A percentile compares a stretch with the other conserved stretches of the same genome.
These are phyloP conservation scores for Tothia fuscella DNA, from an alignment of 2,329 filamentous ascomycete species.

Conservation along the genomic window DNA sequence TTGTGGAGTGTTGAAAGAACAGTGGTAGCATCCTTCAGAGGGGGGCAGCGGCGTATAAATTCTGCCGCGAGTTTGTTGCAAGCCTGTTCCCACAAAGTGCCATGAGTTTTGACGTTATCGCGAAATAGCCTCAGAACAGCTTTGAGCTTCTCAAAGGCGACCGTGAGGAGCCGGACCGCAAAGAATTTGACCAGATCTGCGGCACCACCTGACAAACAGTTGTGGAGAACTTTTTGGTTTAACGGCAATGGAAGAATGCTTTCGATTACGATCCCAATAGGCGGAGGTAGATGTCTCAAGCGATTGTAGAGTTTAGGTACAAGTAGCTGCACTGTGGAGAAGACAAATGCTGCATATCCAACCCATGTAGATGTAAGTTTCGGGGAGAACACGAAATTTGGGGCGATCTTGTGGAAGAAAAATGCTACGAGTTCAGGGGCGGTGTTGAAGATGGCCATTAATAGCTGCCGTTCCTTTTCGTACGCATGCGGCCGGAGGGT, in stretches of 20 bases:
- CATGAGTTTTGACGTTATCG: conserved; percentile 21
- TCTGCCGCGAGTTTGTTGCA: conserved; percentile 55
- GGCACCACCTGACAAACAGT: conserved; percentile 63
- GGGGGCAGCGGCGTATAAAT: conserved; percentile 67
- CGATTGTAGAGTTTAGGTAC: conserved; percentile 64
- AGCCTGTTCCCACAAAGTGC: conserved; percentile 53
- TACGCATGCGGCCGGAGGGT: conserved; percentile 74
- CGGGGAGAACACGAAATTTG: conserved; percentile 70
- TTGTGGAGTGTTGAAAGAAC: conserved; percentile 1
- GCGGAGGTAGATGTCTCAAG: conserved; percentile 56
- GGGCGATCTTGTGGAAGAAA: conserved; percentile 70
- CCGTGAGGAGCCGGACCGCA: conserved; percentile 63
- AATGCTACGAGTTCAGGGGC: conserved; percentile 79
- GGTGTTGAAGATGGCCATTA: conserved; percentile 65
- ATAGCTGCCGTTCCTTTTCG: conserved; percentile 66
- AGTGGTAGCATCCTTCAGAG: conserved; percentile 62
- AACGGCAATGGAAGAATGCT: conserved; percentile 76
- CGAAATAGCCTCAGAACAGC: conserved; percentile 50
- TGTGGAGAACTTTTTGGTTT: conserved; percentile 64
- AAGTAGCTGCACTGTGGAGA: conserved; percentile 63
- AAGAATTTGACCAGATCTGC: conserved; percentile 76
- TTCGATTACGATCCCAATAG: conserved; percentile 66
- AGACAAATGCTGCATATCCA: conserved; percentile 80
- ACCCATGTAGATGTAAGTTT: conserved; percentile 92
- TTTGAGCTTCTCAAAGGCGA: conserved; percentile 68